Percentiles rank a stretch among this genome's conserved stretches.
Evolutionary conservation across 2,329 filamentous ascomycete species (phyloP).

Genomic region (Penicillium sp.): DNA sequence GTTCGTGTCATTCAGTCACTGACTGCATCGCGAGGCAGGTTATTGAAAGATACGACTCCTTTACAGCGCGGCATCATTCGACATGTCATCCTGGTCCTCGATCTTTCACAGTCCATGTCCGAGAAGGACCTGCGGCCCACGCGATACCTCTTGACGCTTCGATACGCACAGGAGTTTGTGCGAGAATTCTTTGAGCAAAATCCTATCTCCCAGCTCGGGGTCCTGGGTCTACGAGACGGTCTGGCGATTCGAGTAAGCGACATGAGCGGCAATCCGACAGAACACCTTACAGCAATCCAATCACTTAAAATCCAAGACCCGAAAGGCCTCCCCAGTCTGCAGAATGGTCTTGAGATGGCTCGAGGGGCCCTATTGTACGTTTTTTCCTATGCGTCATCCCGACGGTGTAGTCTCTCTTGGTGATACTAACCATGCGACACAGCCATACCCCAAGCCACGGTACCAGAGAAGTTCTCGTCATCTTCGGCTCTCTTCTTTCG

Average conservation of each 20-base stretch:
- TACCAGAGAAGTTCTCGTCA: slow-evolving; percentile 83
- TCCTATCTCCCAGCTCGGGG: slow-evolving; percentile 89
- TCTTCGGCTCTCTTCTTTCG: slow-evolving; percentile 85
- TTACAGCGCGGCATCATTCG: slow-evolving; percentile 95
- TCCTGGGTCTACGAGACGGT: slow-evolving; percentile 90
- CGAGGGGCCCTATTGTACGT: slow-evolving; percentile 77
- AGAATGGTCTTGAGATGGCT: slow-evolving; percentile 95
- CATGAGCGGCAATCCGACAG: slow-evolving; percentile 83
- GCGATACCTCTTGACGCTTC: slow-evolving; percentile 73
- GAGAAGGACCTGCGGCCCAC: slow-evolving; percentile 93
- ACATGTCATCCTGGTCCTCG: slow-evolving; percentile 85
- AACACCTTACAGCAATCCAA: slow-evolving; percentile 74
- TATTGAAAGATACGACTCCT: slow-evolving; percentile 89
- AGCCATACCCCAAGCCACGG: slow-evolving; percentile 89
- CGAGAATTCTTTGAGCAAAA: slow-evolving; percentile 97
- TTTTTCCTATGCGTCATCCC: neutral
- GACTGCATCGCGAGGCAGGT: slow-evolving; percentile 45
- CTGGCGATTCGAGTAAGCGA: slow-evolving; percentile 80
- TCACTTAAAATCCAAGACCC: slow-evolving; percentile 62
- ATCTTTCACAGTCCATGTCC: slow-evolving; percentile 87
- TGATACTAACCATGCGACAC: slow-evolving; percentile 3
- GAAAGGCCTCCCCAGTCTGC: slow-evolving; percentile 71
- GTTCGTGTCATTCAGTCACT: slow-evolving; percentile 10
- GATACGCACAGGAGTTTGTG: slow-evolving; percentile 81
- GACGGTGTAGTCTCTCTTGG: neutral